Base-by-base conservation (phyloP, 2,329 filamentous ascomycete species). In the Trichothecium roseum region DNA sequence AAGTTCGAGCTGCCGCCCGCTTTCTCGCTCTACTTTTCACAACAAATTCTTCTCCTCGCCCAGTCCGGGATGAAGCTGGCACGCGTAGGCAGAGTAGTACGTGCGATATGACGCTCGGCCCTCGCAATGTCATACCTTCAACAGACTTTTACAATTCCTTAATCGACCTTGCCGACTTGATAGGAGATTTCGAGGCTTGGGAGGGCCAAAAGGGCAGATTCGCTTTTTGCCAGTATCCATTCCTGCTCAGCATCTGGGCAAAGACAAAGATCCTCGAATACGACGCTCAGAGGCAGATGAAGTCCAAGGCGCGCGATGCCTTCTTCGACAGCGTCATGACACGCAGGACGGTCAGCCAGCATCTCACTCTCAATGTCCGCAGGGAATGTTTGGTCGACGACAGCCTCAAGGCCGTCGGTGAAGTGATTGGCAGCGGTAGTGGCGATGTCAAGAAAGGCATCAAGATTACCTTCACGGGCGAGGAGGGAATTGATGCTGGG, bases 401-500 rank as follows among this genome's bases (percentile, higher is more conserved):
- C 55, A 94, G 86, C 45, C 66, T 95, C 18, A 82, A 81, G 42
- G 74, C 80, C 24, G 86, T 95, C 20, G 87, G 86, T 49, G 83
- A 88, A 57, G 83, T 86, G 17, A 80, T 94, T 36, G 84, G 86
- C 12, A 77, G 80, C 36, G 78, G 82, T 10, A 74, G 79, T 36
- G 84, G 89, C 47, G 87, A 94, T 42, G 79, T 94, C 54, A 94
- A 94, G 56, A 95, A 94, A 55, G 84, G 82, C 0, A 63, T 95
- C 18, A 77, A 82, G 14, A 91, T 95, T 40, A 78, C 83, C 40
- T 95, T 95, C 46, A 68, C 73, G 22, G 87, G 85, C 22, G 88
- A 95, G 59, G 88, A 95, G 57, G 88, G 88, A 4, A 78, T 94
- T 34, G 88, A 95, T 60, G 86, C 83, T 4, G 88, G 88, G 27